phyloP scores from a whole-genome alignment of 306 rosid genomes.

The Cicer pinnatifidum region DNA sequence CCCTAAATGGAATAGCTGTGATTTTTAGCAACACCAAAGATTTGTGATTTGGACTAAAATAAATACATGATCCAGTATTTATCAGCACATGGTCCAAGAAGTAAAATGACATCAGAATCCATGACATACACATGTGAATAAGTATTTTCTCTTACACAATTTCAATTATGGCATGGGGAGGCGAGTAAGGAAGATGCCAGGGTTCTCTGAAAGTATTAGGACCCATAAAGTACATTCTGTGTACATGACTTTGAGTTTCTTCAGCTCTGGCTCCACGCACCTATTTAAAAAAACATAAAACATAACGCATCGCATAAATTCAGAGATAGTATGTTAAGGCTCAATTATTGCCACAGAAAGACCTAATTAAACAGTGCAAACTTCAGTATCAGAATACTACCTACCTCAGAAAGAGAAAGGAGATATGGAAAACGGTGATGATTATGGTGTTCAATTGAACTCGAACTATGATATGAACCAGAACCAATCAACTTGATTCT shows the following conservation, averaged over 20 bases:
- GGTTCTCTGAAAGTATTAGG: conserved; percentile 98
- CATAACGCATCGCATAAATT: conserved; percentile 35
- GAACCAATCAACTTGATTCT: conserved; percentile 81
- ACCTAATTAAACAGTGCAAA: conserved; percentile 37
- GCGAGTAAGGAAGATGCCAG: conserved; percentile 99
- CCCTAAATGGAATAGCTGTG: conserved; percentile 21
- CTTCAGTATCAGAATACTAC: conserved; percentile 50
- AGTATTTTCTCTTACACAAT: conserved; percentile 81
- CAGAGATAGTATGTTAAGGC: conserved; percentile 8
- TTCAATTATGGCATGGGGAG: conserved; percentile 93
- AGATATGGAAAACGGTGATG: conserved; percentile 78
- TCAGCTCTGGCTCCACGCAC: conserved; percentile 91
- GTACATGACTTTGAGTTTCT: conserved; percentile 94
- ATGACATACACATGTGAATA: conserved; percentile 30
- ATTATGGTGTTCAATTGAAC: conserved; percentile 73
- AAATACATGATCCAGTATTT: conserved; percentile 21
- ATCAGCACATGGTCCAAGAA: conserved; percentile 35
- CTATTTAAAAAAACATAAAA: conserved; percentile 49
- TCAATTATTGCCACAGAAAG: conserved; percentile 31
- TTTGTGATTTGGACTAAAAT: conserved; percentile 26
- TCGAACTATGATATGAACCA: conserved; percentile 63
- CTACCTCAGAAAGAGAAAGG: conserved; percentile 98
- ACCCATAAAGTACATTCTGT: conserved; percentile 96
- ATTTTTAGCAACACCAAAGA: conserved; percentile 28
- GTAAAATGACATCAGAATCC: conserved; percentile 38